Evolutionary conservation across 495 filamentous ascomycete genomes (phyloP).

Genomic region (Tuber microsphaerosporum): DNA sequence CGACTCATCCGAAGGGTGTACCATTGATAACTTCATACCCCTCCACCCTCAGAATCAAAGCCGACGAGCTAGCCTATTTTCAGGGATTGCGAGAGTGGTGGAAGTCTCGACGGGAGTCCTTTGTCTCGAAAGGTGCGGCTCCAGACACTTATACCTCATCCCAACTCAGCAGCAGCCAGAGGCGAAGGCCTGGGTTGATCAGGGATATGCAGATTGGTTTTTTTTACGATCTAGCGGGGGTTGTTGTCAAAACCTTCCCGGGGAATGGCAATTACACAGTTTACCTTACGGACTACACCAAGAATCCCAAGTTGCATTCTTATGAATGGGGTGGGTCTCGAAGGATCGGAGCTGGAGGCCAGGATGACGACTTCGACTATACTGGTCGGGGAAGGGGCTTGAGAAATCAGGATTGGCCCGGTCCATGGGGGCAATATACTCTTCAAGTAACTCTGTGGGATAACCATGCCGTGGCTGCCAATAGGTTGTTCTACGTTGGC

Average conservation of each 20-base stretch:
- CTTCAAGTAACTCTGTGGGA: conserved; percentile 67
- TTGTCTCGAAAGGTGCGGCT: not conserved
- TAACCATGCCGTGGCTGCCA: conserved; percentile 56
- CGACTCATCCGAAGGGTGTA: conserved; percentile 6
- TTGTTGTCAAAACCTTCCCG: conserved; percentile 62
- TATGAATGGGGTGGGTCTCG: conserved; percentile 47
- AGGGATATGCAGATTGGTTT: conserved; percentile 53
- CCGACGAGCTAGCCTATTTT: conserved; percentile 19
- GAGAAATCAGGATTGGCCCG: conserved; percentile 53
- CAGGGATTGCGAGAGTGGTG: conserved; percentile 29
- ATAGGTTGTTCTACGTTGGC: conserved; percentile 51
- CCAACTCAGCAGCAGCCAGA: not conserved
- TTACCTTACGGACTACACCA: conserved; percentile 82
- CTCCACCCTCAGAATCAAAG: conserved; percentile 5
- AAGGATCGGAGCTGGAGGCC: conserved; percentile 24
- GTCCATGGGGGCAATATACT: conserved; percentile 67
- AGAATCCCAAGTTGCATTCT: conserved; percentile 49
- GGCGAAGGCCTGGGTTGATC: conserved; percentile 56
- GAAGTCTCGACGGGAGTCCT: not conserved
- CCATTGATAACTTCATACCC: conserved; percentile 13
- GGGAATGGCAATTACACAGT: conserved; percentile 51
- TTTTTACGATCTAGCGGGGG: conserved; percentile 67
- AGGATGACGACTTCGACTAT: conserved; percentile 24
- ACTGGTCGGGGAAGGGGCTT: conserved; percentile 12
- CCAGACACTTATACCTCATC: not conserved